Base-by-base conservation (phyloP, 805 yeast species). In the Saturnispora ahearnii region DNA sequence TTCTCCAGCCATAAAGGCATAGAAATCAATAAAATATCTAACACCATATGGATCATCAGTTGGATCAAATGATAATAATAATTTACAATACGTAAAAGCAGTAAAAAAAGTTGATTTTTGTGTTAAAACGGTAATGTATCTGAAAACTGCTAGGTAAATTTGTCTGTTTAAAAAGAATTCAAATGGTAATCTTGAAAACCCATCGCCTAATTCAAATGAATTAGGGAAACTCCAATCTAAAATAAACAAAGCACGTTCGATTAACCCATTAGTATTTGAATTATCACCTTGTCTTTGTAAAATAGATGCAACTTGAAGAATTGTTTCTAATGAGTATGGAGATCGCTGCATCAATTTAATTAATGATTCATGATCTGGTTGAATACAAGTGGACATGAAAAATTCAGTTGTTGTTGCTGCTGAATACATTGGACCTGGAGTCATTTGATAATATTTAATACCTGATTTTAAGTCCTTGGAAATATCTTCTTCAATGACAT, bases 31-130 rank as follows among this genome's bases (percentile, higher is more conserved):
- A 62, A 87, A 85, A 59, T 83, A 82, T 54, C 95, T 73, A 11
- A 84, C 88, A 22, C 96, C 96, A 47, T 82, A 69, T 1, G 96
- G 96, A 68, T 89, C 96, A 50, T 83, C 86, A 2, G 80, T 73
- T 1, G 95, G 96, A 37, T 64, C 65, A 30, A 89, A 67, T 2
- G 89, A 77, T 54, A 85, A 69, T 45, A 88, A 68, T 5, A 82
- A 70, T 61, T 86, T 87, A 57, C 85, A 77, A 69, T 82, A 88
- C 40, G 79, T 78, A 41, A 86, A 73, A 0, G 96, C 95, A 0
- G 96, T 88, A 51, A 68, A 74, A 59, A 77, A 80, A 1, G 91
- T 85, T 4, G 95, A 86, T 59, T 87, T 77, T 57, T 84, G 88
- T 2, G 88, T 84, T 38, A 89, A 67, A 2, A 78, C 78, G 11